Base-by-base conservation (phyloP, 805 yeast species). In the Candida adriatica region DNA sequence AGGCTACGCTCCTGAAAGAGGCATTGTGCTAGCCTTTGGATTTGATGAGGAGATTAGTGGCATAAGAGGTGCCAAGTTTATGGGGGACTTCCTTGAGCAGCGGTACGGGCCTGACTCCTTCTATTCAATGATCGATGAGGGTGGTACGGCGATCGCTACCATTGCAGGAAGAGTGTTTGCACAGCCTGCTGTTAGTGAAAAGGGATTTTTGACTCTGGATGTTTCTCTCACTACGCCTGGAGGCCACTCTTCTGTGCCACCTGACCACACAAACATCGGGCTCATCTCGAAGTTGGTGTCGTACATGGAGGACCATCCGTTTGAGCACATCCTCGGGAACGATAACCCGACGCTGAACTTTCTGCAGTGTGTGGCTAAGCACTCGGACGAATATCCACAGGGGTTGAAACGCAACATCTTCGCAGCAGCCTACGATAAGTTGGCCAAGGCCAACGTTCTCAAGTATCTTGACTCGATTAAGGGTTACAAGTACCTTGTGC, bases 1-100 rank as follows among this genome's bases (percentile, higher is more conserved):
- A n/a, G 65, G 61, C 4, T 78, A 64, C 53, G 31, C 47, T 21
- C 82, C 84, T 5, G 45, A 62, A 28, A 68, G 90, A 50, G 66
- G 80, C 3, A 52, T 80, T 20, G 45, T 83, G 17, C 52, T 77
- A 2, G 75, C 81, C 0, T 72, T 75, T 51, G 94, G 94, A 0
- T 79, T 70, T 44, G 92, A 83, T 50, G 94, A 82, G 57, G 94
- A 82, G 50, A 67, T 71, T 20, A 64, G 72, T 24, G 92, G 94
- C 2, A 37, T 42, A 13, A 53, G 60, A 11, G 87, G 92, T 30
- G 92, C 92, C 3, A 33, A 43, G 0, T 35, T 52, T 9, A 60
- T 82, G 16, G 61, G 68, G 10, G 34, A 62, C 24, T 53, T 56
- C 30, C 50, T 83, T 21, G 49, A 59, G 13, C 61, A 68, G 10